These are phyloP conservation scores for Climacium dendroides DNA, from an alignment of 225 moss, liverwort and hornwort genomes.

Conservation along the genomic window DNA sequence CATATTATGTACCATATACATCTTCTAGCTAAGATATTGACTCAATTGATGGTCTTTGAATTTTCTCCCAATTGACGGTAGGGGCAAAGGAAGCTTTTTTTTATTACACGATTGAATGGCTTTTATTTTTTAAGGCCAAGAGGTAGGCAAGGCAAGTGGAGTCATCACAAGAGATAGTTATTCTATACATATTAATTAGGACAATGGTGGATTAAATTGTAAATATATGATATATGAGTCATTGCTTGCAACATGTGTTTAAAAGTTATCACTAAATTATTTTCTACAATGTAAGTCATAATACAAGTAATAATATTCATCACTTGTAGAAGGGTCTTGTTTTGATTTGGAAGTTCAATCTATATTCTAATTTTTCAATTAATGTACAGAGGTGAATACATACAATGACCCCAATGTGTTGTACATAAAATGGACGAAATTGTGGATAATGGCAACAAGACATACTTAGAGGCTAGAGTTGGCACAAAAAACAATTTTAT, in stretches of 20 bases:
- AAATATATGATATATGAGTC: neutral
- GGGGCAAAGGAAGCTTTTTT: too few relatives aligned
- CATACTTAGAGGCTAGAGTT: rapidly evolving
- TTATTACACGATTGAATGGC: too few relatives aligned
- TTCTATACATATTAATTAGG: neutral
- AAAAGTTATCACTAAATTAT: neutral
- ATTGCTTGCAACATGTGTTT: neutral
- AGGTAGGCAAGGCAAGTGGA: too few relatives aligned
- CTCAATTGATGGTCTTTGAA: too few relatives aligned
- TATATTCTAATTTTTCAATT: neutral
- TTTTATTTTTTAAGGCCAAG: too few relatives aligned
- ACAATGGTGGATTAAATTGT: neutral
- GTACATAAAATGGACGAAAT: neutral
- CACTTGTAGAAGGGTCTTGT: neutral
- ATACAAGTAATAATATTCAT: neutral
- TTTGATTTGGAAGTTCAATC: neutral
- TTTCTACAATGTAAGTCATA: rapidly evolving
- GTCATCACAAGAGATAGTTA: too few relatives aligned
- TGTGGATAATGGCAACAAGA: neutral
- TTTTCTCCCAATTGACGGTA: too few relatives aligned
- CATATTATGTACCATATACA: too few relatives aligned
- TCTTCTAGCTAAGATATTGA: too few relatives aligned
- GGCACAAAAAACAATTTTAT: neutral
- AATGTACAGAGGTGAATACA: neutral
- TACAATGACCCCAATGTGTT: neutral